phyloP scores from a whole-genome alignment of 2,329 filamentous ascomycete genomes.

The Penicillium sumatraense region DNA sequence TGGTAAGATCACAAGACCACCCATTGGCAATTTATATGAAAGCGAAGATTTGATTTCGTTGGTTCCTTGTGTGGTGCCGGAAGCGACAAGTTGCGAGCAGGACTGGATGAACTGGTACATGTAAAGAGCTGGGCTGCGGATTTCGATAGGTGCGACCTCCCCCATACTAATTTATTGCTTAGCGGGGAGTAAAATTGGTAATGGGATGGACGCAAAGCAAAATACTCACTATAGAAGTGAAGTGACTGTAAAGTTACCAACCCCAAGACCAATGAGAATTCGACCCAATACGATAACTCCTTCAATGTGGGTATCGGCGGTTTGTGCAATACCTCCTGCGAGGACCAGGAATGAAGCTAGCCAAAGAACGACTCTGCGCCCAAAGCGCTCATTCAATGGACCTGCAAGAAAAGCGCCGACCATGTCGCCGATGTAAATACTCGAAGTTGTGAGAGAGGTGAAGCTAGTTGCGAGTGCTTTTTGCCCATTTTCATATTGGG shows the following conservation, averaged over 20 bases:
- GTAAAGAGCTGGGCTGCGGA: constrained; percentile 34
- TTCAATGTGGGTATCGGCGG: constrained; percentile 5
- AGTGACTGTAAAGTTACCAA: constrained; percentile 9
- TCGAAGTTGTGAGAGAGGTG: constrained; percentile 41
- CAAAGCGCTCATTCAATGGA: constrained; percentile 43
- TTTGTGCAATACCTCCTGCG: constrained; percentile 28
- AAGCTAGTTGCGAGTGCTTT: constrained; percentile 29
- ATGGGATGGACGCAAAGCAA: too few relatives aligned
- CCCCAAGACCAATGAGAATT: constrained; percentile 9
- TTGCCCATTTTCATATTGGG: constrained; percentile 21
- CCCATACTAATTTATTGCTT: constrained; percentile 29
- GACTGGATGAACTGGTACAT: constrained; percentile 38
- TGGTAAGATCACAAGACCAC: constrained; percentile 29
- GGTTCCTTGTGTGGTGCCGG: constrained; percentile 35
- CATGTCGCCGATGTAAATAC: constrained; percentile 48
- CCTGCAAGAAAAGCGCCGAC: constrained; percentile 41
- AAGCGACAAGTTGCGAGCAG: constrained; percentile 32
- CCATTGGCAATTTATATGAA: constrained; percentile 36
- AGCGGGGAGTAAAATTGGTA: not conserved
- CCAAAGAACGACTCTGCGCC: constrained; percentile 42
- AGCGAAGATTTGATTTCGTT: constrained; percentile 24
- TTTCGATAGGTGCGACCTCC: constrained; percentile 32
- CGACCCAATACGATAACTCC: constrained; percentile 7
- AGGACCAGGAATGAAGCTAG: constrained; percentile 40
- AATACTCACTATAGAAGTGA: constrained; percentile 1